Percentiles rank a stretch among this genome's conserved stretches.
Conservation (phyloP, 1,284 basidiomycete species). For the Thecaphora thlaspeos region DNA sequence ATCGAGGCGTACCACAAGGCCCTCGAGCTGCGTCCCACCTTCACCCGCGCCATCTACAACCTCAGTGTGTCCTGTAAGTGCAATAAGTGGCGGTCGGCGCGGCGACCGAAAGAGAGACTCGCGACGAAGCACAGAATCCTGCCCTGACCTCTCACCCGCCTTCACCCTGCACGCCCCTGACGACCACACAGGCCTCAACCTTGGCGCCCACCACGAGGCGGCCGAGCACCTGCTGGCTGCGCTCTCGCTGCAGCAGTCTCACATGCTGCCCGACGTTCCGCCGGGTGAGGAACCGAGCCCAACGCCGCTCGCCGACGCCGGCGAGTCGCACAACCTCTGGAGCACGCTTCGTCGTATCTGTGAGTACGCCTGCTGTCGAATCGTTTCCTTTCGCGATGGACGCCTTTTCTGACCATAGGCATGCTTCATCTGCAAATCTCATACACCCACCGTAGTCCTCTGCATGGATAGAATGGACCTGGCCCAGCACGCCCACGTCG, state of each 20-base stretch:
- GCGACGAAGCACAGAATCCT: too few relatives aligned
- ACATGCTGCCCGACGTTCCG: slow-evolving; percentile 53
- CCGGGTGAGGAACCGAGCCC: slow-evolving; percentile 30
- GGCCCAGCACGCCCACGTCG: slow-evolving; percentile 62
- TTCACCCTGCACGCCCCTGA: slow-evolving; percentile 7
- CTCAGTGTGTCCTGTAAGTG: slow-evolving; percentile 87
- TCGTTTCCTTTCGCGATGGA: too few relatives aligned
- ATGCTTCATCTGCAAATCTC: too few relatives aligned
- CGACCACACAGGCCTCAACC: slow-evolving; percentile 72
- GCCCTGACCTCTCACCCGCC: background rate
- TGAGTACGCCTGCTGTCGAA: slow-evolving; percentile 11
- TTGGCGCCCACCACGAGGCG: slow-evolving; percentile 91
- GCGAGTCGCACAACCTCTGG: slow-evolving; percentile 71
- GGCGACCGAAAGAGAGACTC: too few relatives aligned
- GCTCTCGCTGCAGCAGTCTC: slow-evolving; percentile 71
- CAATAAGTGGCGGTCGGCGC: slow-evolving; percentile 16
- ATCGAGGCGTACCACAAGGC: slow-evolving; percentile 92
- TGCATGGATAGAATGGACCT: slow-evolving; percentile 62
- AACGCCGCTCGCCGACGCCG: slow-evolving; percentile 45
- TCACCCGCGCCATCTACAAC: slow-evolving; percentile 96
- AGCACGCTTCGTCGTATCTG: slow-evolving; percentile 78
- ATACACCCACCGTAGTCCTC: slow-evolving; percentile 13
- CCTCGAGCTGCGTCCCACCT: slow-evolving; percentile 87
- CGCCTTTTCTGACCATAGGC: background rate
- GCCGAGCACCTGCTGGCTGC: slow-evolving; percentile 95